phyloP scores from a whole-genome alignment of 306 rosid species.

The Adenanthera pavonina region DNA sequence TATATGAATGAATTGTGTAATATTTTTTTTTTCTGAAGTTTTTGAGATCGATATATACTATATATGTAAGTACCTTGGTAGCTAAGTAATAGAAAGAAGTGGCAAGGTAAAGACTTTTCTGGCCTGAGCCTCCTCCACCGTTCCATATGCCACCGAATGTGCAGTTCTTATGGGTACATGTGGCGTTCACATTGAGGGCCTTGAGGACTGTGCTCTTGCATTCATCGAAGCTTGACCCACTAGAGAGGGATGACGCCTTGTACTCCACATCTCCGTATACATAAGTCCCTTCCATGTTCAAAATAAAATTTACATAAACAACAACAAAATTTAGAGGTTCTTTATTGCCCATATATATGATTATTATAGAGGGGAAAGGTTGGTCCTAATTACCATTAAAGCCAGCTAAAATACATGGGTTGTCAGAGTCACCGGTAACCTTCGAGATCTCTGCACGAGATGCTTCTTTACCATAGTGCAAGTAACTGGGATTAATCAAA shows the following conservation, averaged over 20 bases:
- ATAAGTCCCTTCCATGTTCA: conserved; percentile 50
- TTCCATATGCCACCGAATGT: conserved; percentile 86
- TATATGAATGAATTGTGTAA: background rate
- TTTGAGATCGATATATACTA: too few species aligned
- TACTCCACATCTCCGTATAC: conserved; percentile 56
- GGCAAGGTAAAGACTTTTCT: conserved; percentile 59
- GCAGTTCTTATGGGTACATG: conserved; percentile 68
- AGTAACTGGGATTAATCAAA: conserved; percentile 62
- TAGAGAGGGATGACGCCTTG: conserved; percentile 49
- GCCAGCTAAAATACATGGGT: conserved; percentile 72
- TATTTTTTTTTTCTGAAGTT: too few species aligned
- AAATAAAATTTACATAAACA: too few species aligned
- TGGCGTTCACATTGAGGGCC: conserved; percentile 62
- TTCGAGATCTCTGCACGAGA: conserved; percentile 79
- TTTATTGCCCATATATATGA: background rate
- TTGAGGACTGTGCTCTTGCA: conserved; percentile 58
- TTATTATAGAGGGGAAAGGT: too few species aligned
- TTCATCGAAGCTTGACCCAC: conserved; percentile 58
- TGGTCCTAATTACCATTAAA: conserved; percentile 55
- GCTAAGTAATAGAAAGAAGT: conserved; percentile 81
- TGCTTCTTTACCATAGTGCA: conserved; percentile 72
- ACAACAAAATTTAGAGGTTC: background rate
- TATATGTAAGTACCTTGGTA: conserved; percentile 52
- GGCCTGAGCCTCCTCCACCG: conserved; percentile 89
- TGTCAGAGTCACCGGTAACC: conserved; percentile 53